phyloP scores from a whole-genome alignment of 108 stramenopile genomes.

The Skeletonema costatum region DNA sequence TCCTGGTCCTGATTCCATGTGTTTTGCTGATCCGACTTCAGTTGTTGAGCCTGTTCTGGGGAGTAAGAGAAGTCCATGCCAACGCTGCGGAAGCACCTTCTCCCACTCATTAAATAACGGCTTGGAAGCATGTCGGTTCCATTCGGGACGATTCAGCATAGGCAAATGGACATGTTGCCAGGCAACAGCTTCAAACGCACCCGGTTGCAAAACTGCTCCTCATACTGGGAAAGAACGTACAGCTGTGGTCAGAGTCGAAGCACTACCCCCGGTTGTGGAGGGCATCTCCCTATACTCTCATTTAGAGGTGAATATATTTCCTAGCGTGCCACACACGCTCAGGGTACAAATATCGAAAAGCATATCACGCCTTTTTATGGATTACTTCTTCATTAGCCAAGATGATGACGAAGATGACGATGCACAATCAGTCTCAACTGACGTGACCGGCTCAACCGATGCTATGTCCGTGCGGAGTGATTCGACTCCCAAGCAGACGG shows the following conservation, averaged over 20 bases:
- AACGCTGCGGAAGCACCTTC: conserved; percentile 39
- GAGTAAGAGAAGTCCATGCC: conserved; percentile 49
- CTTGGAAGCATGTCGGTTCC: conserved; percentile 38
- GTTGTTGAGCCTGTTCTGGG: conserved; percentile 31
- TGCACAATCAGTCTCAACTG: conserved; percentile 18
- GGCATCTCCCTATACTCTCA: conserved; percentile 52
- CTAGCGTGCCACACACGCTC: conserved; percentile 41
- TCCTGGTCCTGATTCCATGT: conserved; percentile 49
- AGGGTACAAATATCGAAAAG: conserved; percentile 49
- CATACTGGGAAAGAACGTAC: conserved; percentile 58
- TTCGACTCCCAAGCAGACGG: conserved; percentile 11
- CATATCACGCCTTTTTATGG: conserved; percentile 44
- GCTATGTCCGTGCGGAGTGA: conserved; percentile 17
- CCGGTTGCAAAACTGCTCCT: conserved; percentile 51
- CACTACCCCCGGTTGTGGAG: conserved; percentile 45
- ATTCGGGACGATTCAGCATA: conserved; percentile 27
- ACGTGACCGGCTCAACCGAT: conserved; percentile 24
- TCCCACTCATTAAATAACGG: conserved; percentile 37
- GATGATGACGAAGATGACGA: conserved; percentile 30
- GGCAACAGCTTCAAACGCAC: conserved; percentile 8
- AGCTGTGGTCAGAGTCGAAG: conserved; percentile 42
- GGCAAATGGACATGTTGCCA: conserved; percentile 47
- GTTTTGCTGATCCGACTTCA: conserved; percentile 40
- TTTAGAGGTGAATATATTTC: conserved; percentile 57
- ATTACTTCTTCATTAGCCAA: conserved; percentile 44